A percentile compares a stretch with the other conserved stretches of the same genome.
phyloP scores from a whole-genome alignment of 371 early-diverging fungal species.

The Ordospora colligata region DNA sequence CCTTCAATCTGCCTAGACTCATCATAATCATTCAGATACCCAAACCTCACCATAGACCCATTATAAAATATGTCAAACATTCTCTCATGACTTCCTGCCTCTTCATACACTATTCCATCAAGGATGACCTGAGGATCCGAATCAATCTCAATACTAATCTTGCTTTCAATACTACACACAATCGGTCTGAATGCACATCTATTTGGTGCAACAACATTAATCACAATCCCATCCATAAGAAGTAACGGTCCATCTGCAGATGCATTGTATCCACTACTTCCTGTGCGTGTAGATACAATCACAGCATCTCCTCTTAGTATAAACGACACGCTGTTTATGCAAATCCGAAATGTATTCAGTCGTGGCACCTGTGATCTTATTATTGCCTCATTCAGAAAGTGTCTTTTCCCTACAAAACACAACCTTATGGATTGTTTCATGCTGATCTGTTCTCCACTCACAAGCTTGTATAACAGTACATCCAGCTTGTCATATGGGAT shows the following conservation, averaged over 20 bases:
- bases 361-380: slow-evolving; percentile 18
- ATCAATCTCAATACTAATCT: neutral
- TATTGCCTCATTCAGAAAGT: slow-evolving; percentile 49
- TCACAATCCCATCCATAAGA: neutral
- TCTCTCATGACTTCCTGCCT: slow-evolving; percentile 58
- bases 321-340: slow-evolving; percentile 5
- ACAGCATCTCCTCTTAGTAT: slow-evolving; percentile 48
- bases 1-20: neutral
- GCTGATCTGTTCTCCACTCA: neutral
- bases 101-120: slow-evolving; percentile 44
- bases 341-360: slow-evolving; percentile 23
- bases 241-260: slow-evolving; percentile 50
- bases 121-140: neutral
- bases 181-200: slow-evolving; percentile 26
- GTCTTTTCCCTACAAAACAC: neutral
- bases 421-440: slow-evolving; percentile 8
- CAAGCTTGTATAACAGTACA: neutral
- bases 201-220: slow-evolving; percentile 29
- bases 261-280: slow-evolving; percentile 53
- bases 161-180: neutral
- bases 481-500: slow-evolving; percentile 15
- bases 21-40: neutral
- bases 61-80: neutral
- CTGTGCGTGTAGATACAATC: slow-evolving; percentile 42
- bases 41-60: slow-evolving; percentile 8